phyloP scores from a whole-genome alignment of 257 asterid genomes.

The Solanum sparsipilum region DNA sequence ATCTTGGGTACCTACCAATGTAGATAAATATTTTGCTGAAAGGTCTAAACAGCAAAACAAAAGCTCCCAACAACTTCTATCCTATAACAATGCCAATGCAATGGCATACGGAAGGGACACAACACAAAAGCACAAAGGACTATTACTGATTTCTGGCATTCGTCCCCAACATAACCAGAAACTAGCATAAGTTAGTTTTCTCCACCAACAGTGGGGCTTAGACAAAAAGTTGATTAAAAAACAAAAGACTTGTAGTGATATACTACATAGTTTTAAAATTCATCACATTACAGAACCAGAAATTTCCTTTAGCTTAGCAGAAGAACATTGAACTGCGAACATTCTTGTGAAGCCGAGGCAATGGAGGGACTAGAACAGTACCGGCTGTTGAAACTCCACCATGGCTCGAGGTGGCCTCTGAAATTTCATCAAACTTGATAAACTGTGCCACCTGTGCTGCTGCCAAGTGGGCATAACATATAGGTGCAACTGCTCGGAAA shows the following conservation, averaged over 20 bases:
- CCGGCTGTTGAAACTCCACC: conserved; percentile 21
- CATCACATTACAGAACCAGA: background rate
- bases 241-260: background rate
- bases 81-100: background rate
- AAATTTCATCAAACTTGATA: conserved; percentile 48
- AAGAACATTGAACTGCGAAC: conserved; percentile 52
- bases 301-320: conserved; percentile 10
- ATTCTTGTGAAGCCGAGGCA: conserved; percentile 25
- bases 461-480: conserved; percentile 67
- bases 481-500: conserved; percentile 48
- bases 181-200: background rate
- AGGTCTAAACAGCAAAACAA: background rate
- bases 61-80: background rate
- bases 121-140: background rate
- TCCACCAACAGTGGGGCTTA: background rate
- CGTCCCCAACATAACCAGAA: background rate
- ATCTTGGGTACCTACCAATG: background rate
- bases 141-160: background rate
- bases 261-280: background rate
- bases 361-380: conserved; percentile 18
- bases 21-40: background rate
- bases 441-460: conserved; percentile 57
- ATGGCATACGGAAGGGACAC: background rate
- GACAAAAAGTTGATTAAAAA: background rate
- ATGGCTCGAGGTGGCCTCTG: conserved; percentile 40